Evolutionary conservation across 2,329 filamentous ascomycete genomes (phyloP), one percentile per base, ranked within the genome.

Genomic region (Penicillium frequentans): DNA sequence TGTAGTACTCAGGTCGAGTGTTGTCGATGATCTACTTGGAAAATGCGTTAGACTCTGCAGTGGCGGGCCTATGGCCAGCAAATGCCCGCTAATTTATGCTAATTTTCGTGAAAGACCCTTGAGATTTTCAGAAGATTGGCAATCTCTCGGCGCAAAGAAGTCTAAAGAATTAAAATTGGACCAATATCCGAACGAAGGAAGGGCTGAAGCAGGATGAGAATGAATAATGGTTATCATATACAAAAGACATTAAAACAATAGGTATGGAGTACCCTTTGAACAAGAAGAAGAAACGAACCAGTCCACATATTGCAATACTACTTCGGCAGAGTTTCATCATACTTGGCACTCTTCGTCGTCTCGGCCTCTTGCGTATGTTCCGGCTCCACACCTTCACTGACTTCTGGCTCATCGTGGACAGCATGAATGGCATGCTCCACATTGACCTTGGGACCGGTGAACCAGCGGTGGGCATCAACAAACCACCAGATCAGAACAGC

Each of bases 361-460:
- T 26, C 42, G 5, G 29, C 44, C 13, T 58, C 56, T 21, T 44
- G 54, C 11, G 23, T 7, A 27, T 39, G 16, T 27, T 61, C 60
- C 0, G 67, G 56, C 51, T 61, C 63, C 23, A 66, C 52, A 8
- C 65, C 67, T 49, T 69, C 66, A 58, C 64, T 64, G 13, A 69
- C 54, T 21, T 68, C 58, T 14, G 57, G 37, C 46, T 64, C 61
- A 56, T 62, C 62, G 49, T 63, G 54, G 50, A 67, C 52, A 19
- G 60, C 54, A 55, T 73, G 69, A 47, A 74, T 69, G 11, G 68
- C 68, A 71, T 86, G 83, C 63, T 85, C 81, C 26, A 89, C 76
- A 65, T 89, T 89, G 59, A 90, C 83, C 75, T 85, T 88, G 0
- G 87, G 87, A 0, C 87, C 87, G 65, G 84, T 87, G 73, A 90